phyloP scores from a whole-genome alignment of 352 stramenopile species.

The Globisporangium yorkense region DNA sequence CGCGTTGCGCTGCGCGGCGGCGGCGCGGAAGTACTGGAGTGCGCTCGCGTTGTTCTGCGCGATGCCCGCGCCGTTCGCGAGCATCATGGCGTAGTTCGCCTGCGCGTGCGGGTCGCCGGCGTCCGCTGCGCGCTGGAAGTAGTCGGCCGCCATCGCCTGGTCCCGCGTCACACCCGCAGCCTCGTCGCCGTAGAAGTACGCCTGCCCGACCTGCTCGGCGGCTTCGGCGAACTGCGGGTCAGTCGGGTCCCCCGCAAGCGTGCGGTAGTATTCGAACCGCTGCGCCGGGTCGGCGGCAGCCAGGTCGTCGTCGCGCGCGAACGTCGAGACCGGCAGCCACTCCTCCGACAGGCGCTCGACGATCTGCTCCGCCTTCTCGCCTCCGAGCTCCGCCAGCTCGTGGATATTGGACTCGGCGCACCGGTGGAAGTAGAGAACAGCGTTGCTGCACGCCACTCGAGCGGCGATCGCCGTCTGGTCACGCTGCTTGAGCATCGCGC shows the following conservation, averaged over 20 bases:
- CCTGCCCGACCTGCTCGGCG: conserved; percentile 58
- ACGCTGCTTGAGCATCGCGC: conserved; percentile 18
- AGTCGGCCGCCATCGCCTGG: conserved; percentile 34
- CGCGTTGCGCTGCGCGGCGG: conserved; percentile 43
- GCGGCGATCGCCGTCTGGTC: neutral
- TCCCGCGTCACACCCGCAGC: conserved; percentile 48
- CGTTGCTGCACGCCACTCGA: conserved; percentile 26
- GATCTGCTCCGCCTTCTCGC: conserved; percentile 30
- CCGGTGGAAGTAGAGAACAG: conserved; percentile 40
- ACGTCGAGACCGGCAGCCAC: conserved; percentile 17
- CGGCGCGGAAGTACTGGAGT: conserved; percentile 51
- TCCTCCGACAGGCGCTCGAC: conserved; percentile 47
- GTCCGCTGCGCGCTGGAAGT: conserved; percentile 67
- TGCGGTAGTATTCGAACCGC: conserved; percentile 58
- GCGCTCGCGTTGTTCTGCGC: conserved; percentile 50
- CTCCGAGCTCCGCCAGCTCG: conserved; percentile 40
- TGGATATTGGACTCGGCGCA: conserved; percentile 55
- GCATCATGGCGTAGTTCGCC: conserved; percentile 70
- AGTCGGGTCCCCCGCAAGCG: conserved; percentile 48
- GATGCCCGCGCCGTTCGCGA: conserved; percentile 58
- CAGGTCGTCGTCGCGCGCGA: conserved; percentile 16
- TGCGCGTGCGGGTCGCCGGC: conserved; percentile 54
- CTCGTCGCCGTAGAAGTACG: conserved; percentile 68
- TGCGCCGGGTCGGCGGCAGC: conserved; percentile 37
- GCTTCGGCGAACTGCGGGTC: conserved; percentile 55